These are phyloP conservation scores for Rosa lucieae DNA, from an alignment of 306 rosid species.

Conservation along the genomic window DNA sequence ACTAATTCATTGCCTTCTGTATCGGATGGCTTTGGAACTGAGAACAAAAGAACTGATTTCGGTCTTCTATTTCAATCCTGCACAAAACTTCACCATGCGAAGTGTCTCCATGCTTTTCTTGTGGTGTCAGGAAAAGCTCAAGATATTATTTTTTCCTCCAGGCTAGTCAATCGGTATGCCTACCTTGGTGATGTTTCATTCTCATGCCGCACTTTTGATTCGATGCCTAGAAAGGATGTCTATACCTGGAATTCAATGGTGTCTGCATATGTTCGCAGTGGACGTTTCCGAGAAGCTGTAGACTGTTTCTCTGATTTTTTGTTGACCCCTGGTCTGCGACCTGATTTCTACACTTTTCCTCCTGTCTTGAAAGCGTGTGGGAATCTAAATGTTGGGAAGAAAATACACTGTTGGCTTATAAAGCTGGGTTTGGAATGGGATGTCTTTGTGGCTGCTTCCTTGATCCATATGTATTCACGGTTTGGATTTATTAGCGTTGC, in stretches of 20 bases:
- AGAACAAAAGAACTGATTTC: conserved; percentile 28
- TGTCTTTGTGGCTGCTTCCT: conserved; percentile 48
- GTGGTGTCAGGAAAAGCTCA: conserved; percentile 39
- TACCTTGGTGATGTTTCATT: conserved; percentile 39
- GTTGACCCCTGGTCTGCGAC: conserved; percentile 33
- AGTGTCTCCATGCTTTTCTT: conserved; percentile 49
- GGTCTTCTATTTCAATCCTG: conserved; percentile 34
- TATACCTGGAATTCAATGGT: conserved; percentile 58
- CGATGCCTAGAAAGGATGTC: conserved; percentile 40
- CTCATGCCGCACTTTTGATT: conserved; percentile 35
- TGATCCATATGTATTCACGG: conserved; percentile 53
- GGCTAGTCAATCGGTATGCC: conserved; percentile 44
- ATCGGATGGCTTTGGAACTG: conserved; percentile 26
- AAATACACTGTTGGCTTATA: conserved; percentile 45
- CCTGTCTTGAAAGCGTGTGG: conserved; percentile 51
- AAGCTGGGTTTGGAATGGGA: conserved; percentile 52
- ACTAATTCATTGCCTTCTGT: conserved; percentile 14
- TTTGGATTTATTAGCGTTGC: conserved; percentile 36
- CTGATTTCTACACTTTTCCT: conserved; percentile 51
- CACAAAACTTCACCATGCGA: conserved; percentile 35
- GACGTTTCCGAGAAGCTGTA: conserved; percentile 39
- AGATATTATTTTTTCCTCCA: conserved; percentile 36
- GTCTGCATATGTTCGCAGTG: conserved; percentile 45
- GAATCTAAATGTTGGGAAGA: conserved; percentile 41
- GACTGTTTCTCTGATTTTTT: conserved; percentile 35